These are phyloP conservation scores for Chrysanthemum makinoi DNA, from an alignment of 129 eudicot species.

Conservation along the genomic window DNA sequence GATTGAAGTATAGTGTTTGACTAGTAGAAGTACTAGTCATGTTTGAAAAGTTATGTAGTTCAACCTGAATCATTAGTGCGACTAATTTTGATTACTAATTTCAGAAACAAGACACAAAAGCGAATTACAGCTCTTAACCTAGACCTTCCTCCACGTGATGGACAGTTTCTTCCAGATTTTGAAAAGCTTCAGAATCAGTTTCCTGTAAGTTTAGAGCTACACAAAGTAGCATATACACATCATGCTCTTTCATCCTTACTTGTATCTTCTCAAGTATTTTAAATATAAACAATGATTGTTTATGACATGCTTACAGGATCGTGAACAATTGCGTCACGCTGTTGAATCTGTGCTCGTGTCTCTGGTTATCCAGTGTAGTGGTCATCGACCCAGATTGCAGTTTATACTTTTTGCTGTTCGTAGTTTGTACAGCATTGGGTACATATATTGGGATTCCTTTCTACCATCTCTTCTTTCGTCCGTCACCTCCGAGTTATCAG, in stretches of 20 bases:
- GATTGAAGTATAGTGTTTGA: constrained; percentile 1
- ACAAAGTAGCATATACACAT: neutral
- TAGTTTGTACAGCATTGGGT: constrained; percentile 68
- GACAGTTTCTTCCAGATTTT: constrained; percentile 71
- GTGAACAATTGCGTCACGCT: constrained; percentile 78
- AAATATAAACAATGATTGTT: constrained; percentile 13
- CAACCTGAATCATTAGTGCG: neutral
- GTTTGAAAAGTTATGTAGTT: neutral
- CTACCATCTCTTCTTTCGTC: constrained; percentile 91
- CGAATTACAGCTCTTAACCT: constrained; percentile 57
- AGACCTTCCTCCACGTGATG: constrained; percentile 72
- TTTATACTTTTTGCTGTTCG: constrained; percentile 87
- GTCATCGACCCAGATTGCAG: constrained; percentile 89
- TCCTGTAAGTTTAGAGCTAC: constrained; percentile 44
- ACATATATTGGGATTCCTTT: constrained; percentile 86
- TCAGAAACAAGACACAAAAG: constrained; percentile 84
- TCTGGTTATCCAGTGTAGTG: constrained; percentile 85
- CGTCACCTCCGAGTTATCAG: constrained; percentile 68
- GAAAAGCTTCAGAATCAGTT: constrained; percentile 70
- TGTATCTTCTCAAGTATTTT: neutral
- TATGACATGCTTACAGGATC: constrained; percentile 53
- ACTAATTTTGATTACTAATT: neutral
- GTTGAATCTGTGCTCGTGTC: constrained; percentile 83
- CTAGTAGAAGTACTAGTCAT: neutral
- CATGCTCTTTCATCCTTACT: neutral